These are phyloP conservation scores for Brassica nigra DNA, from an alignment of 345 rosid species.

Conservation along the genomic window DNA sequence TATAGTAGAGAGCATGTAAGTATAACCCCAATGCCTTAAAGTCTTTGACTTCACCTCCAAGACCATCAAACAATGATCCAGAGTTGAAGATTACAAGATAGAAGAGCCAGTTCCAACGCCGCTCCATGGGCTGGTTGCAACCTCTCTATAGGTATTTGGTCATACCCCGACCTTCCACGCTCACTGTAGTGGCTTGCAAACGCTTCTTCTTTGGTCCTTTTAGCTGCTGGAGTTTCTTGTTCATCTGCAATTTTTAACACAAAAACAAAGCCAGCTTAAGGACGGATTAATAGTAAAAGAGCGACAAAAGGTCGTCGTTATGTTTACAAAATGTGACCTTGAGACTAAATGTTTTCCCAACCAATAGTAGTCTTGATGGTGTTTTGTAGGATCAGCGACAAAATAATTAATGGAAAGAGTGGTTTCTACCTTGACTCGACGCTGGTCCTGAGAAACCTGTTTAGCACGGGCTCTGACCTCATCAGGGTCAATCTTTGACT, in stretches of 20 bases:
- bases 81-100: slow-evolving; percentile 16
- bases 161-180: slow-evolving; percentile 97
- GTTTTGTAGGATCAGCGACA: background rate
- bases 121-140: slow-evolving; percentile 4
- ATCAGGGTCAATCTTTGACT: slow-evolving; percentile 92
- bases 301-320: background rate
- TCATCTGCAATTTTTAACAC: slow-evolving; percentile 63
- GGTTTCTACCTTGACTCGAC: slow-evolving; percentile 72
- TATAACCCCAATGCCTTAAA: slow-evolving; percentile 27
- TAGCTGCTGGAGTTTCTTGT: slow-evolving; percentile 91
- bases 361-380: background rate
- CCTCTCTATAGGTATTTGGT: slow-evolving; percentile 67
- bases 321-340: background rate
- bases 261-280: background rate
- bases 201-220: slow-evolving; percentile 93
- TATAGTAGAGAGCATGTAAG: slow-evolving; percentile 10
- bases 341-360: background rate
- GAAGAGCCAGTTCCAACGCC: slow-evolving; percentile 4
- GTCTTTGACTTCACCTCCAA: background rate
- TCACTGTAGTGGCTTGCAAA: slow-evolving; percentile 86
- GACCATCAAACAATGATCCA: background rate
- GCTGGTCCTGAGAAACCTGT: slow-evolving; percentile 83
- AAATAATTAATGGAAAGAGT: background rate
- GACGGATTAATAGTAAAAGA: background rate
- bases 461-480: slow-evolving; percentile 84